A percentile compares a stretch with the other conserved stretches of the same genome.
Evolutionary conservation across 495 filamentous ascomycete species (phyloP).

Genomic region (Terfezia claveryi): DNA sequence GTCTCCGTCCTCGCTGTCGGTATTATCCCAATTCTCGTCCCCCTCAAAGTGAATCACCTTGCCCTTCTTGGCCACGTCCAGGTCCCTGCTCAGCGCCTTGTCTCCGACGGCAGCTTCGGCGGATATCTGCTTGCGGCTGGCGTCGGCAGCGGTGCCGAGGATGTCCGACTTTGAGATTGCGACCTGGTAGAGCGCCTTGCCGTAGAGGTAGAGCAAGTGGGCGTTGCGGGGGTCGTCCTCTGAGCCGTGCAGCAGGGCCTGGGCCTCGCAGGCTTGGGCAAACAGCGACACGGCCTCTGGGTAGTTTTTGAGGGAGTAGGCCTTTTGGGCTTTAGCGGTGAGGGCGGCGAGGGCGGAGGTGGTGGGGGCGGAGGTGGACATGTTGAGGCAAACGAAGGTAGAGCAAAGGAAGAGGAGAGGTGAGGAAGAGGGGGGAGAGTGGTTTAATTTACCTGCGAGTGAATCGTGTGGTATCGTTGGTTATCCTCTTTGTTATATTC

Average conservation of each 20-base stretch:
- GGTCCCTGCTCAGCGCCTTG: slow-evolving; percentile 2
- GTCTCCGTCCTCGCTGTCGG: slow-evolving; percentile 14
- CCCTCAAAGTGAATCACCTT: slow-evolving; percentile 67
- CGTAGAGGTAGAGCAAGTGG: slow-evolving; percentile 81
- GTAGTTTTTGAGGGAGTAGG: slow-evolving; percentile 72
- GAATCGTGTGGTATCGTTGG: no score
- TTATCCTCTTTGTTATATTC: no score
- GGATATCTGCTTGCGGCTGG: slow-evolving; percentile 21
- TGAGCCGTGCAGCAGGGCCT: slow-evolving; percentile 63
- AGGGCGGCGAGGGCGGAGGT: slow-evolving; percentile 17
- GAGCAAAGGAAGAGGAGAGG: no score
- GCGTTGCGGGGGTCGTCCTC: slow-evolving; percentile 78
- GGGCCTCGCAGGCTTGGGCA: slow-evolving; percentile 68
- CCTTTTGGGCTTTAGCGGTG: slow-evolving; percentile 35
- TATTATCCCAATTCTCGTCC: slow-evolving; percentile 6
- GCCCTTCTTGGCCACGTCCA: slow-evolving; percentile 34
- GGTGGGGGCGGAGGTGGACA: not conserved
- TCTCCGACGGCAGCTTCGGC: slow-evolving; percentile 3
- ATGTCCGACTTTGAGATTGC: slow-evolving; percentile 89
- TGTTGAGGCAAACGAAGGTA: no score
- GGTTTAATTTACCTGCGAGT: no score
- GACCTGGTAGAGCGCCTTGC: slow-evolving; percentile 75
- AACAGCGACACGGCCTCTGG: slow-evolving; percentile 65
- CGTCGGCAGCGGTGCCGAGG: slow-evolving; percentile 44
- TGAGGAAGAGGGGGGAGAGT: no score